A percentile compares a stretch with the other conserved stretches of the same genome.
Evolutionary conservation across 2,329 filamentous ascomycete genomes (phyloP).

Genomic region (Sarocladium strictum): DNA sequence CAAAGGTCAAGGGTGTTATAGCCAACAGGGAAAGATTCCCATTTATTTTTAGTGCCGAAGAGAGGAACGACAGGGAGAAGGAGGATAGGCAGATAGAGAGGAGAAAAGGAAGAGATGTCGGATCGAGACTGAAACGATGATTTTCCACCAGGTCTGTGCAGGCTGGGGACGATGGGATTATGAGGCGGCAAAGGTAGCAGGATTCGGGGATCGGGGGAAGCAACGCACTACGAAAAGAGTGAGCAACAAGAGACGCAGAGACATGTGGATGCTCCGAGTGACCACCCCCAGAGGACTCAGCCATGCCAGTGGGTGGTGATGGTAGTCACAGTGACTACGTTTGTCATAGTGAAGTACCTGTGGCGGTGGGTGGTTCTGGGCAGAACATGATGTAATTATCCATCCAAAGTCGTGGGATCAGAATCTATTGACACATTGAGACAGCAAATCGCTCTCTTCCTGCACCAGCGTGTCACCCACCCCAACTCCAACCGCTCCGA

Average conservation of each 20-base stretch:
- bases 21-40: not conserved
- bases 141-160: constrained; percentile 7
- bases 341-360: not conserved
- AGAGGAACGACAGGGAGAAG: not conserved
- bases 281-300: not conserved
- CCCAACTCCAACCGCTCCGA: not conserved
- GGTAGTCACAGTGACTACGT: not conserved
- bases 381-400: constrained; percentile 5
- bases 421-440: not conserved
- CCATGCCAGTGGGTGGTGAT: constrained; percentile 2
- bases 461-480: not conserved
- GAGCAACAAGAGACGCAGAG: not conserved
- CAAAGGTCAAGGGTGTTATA: not conserved
- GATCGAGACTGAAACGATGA: constrained; percentile 3
- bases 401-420: not conserved
- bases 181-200: constrained; percentile 5
- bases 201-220: not conserved
- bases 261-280: constrained; percentile 7
- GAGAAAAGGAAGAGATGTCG: not conserved
- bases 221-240: not conserved
- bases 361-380: not conserved
- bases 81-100: not conserved
- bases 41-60: constrained; percentile 3
- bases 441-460: not conserved
- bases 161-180: constrained; percentile 4